phyloP scores from a whole-genome alignment of 768 basidiomycete genomes.

The Amanita phalloides region DNA sequence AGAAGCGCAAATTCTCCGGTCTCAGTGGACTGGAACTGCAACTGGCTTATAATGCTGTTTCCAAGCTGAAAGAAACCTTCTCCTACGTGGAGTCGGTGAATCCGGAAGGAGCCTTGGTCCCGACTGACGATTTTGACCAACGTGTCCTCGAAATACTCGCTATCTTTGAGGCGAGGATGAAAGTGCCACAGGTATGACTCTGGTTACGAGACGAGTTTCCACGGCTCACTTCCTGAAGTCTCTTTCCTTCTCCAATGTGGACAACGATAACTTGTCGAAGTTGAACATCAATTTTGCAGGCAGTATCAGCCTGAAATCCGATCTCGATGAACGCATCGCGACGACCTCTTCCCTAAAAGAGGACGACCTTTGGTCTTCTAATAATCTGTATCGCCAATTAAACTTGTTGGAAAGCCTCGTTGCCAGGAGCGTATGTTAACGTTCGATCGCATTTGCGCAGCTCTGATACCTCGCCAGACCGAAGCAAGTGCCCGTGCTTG shows the following conservation, averaged over 20 bases:
- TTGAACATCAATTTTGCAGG: conserved; percentile 8
- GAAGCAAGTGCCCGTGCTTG: conserved; percentile 13
- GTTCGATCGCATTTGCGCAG: conserved; percentile 1
- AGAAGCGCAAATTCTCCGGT: conserved; percentile 11
- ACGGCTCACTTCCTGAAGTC: too few species aligned
- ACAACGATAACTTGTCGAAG: conserved; percentile 7
- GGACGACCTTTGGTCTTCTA: conserved; percentile 10
- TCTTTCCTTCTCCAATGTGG: conserved; percentile 7
- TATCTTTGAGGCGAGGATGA: conserved; percentile 9
- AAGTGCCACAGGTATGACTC: conserved; percentile 8
- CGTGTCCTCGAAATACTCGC: conserved; percentile 8
- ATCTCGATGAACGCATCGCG: conserved; percentile 8
- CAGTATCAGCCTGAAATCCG: conserved; percentile 7
- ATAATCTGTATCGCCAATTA: conserved; percentile 10
- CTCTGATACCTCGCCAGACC: conserved; percentile 9
- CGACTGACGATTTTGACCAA: conserved; percentile 7
- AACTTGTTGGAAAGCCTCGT: conserved; percentile 8
- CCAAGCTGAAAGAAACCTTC: conserved; percentile 8
- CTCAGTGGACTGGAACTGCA: conserved; percentile 11
- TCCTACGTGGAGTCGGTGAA: conserved; percentile 5
- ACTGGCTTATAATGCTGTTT: conserved; percentile 8
- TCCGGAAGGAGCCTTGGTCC: conserved; percentile 2
- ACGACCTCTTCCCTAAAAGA: conserved; percentile 6
- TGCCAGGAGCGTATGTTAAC: conserved; percentile 5
- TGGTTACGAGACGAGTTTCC: conserved; percentile 7